Conservation (phyloP, 768 basidiomycete genomes). For the Termitomyces sp. region DNA sequence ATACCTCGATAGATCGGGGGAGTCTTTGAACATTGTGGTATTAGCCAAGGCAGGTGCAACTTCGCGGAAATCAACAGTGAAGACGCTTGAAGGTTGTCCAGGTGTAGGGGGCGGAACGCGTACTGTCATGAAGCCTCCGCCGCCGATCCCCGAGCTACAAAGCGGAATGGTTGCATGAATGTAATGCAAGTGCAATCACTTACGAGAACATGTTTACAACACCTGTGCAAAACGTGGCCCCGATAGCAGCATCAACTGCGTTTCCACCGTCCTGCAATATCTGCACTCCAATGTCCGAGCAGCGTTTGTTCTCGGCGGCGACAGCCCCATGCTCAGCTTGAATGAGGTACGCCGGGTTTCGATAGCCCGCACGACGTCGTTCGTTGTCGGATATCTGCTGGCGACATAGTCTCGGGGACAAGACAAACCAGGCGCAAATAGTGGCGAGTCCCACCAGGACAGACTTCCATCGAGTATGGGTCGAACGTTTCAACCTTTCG, state of each 20-base stretch:
- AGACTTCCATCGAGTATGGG: neutral
- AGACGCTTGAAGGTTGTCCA: constrained; percentile 52
- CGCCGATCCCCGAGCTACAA: constrained; percentile 76
- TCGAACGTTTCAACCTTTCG: neutral
- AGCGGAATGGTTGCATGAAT: neutral
- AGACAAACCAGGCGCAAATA: neutral
- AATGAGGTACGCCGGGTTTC: constrained; percentile 44
- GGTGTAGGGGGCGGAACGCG: constrained; percentile 57
- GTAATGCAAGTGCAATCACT: constrained; percentile 22
- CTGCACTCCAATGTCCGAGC: constrained; percentile 81
- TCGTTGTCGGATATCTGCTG: neutral
- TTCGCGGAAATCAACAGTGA: constrained; percentile 85
- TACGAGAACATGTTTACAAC: constrained; percentile 91
- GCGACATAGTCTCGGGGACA: neutral
- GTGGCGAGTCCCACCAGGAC: constrained; percentile 6
- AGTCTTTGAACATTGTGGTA: constrained; percentile 67
- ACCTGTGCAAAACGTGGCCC: constrained; percentile 73
- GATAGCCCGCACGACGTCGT: constrained; percentile 12
- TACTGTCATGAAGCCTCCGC: constrained; percentile 84
- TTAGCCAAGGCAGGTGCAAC: constrained; percentile 73
- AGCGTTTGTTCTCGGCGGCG: constrained; percentile 81
- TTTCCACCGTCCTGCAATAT: constrained; percentile 81
- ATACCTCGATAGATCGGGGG: constrained; percentile 45
- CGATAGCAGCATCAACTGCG: constrained; percentile 85
- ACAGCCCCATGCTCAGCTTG: constrained; percentile 78